A percentile compares a stretch with the other conserved stretches of the same genome.
Conservation (phyloP, 331 rosid genomes). For the Dryas integrifolia region DNA sequence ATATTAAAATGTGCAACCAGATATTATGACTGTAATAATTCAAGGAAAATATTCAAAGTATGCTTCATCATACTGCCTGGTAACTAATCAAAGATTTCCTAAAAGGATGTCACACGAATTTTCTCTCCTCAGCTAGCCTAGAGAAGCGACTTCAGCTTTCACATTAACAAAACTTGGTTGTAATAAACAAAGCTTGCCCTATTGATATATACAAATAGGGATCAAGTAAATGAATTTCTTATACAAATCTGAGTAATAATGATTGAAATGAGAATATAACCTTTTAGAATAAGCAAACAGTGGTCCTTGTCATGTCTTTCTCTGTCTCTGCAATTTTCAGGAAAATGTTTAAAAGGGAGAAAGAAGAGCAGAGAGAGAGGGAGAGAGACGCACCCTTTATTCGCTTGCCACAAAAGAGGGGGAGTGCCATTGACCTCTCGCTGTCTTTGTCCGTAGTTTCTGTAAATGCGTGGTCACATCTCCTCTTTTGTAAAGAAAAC, state of each 20-base stretch:
- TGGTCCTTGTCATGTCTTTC: constrained; percentile 24
- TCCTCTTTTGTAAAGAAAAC: constrained; percentile 35
- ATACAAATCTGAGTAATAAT: background rate
- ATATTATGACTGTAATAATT: no score
- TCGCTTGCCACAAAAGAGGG: constrained; percentile 25
- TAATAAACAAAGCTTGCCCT: background rate
- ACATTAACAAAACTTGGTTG: no score
- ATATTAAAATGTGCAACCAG: no score
- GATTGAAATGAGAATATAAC: constrained; percentile 19
- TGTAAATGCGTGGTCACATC: constrained; percentile 42
- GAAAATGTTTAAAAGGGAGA: background rate
- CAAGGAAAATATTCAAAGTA: no score
- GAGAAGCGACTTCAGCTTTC: no score
- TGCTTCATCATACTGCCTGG: no score
- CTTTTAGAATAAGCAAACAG: constrained; percentile 2
- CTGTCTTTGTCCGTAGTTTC: constrained; percentile 12
- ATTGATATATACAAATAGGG: background rate
- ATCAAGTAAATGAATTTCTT: background rate
- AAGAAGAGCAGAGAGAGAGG: constrained; percentile 3
- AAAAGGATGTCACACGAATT: no score
- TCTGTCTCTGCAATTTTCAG: constrained; percentile 16
- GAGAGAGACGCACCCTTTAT: constrained; percentile 29
- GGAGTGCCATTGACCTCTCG: constrained; percentile 15
- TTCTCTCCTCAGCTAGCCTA: background rate
- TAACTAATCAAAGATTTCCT: background rate